Evolutionary conservation across 345 rosid species (phyloP).

Genomic region (Rubroshorea leprosula): DNA sequence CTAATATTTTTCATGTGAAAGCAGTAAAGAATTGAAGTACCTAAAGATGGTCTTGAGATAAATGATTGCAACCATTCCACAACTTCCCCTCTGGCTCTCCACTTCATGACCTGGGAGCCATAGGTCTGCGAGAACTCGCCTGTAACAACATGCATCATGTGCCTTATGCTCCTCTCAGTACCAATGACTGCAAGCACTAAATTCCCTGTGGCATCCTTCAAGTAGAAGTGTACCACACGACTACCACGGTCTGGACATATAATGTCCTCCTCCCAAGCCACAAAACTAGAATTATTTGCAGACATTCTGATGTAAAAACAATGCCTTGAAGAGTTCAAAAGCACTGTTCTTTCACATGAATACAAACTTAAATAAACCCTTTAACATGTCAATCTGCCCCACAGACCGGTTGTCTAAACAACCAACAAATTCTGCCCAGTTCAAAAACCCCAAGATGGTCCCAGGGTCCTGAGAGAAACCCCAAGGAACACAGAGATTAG

Average conservation of each 20-base stretch:
- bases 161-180: slow-evolving; percentile 49
- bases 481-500: not conserved
- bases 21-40: slow-evolving; percentile 13
- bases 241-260: slow-evolving; percentile 37
- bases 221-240: slow-evolving; percentile 38
- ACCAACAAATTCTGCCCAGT: not conserved
- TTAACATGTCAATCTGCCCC: not conserved
- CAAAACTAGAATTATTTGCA: slow-evolving; percentile 22
- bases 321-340: not conserved
- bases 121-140: slow-evolving; percentile 28
- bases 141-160: slow-evolving; percentile 38
- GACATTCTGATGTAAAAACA: slow-evolving; percentile 22
- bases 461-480: too few species aligned
- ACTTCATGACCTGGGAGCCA: slow-evolving; percentile 25
- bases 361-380: not conserved
- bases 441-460: not conserved
- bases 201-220: slow-evolving; percentile 32
- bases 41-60: slow-evolving; percentile 15
- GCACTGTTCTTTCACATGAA: not conserved
- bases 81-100: slow-evolving; percentile 53
- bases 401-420: too few species aligned
- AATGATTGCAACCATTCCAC: slow-evolving; percentile 41
- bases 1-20: not conserved
- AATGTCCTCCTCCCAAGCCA: slow-evolving; percentile 45
- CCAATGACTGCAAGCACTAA: slow-evolving; percentile 40